Percentiles rank a stretch among this genome's conserved stretches.
Evolutionary conservation across 1,139 yeast genomes (phyloP).

Genomic region (Sugiyamaella neomexicana): DNA sequence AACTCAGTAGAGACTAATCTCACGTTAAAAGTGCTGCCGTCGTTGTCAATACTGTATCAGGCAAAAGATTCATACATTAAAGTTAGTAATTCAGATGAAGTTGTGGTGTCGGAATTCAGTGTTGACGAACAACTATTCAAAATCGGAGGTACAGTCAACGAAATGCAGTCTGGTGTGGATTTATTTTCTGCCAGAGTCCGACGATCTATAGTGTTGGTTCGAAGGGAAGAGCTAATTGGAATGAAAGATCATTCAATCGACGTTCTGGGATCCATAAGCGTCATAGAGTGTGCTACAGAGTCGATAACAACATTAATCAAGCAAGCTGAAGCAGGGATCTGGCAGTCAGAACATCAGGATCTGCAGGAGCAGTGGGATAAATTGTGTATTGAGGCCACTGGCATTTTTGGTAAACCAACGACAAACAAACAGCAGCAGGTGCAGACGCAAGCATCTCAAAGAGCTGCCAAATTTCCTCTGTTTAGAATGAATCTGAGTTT

Average conservation of each 20-base stretch:
- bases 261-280: slow-evolving; percentile 5
- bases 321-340: slow-evolving; percentile 1
- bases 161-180: slow-evolving; percentile 7
- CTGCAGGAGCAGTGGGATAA: not conserved
- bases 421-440: not conserved
- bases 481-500: slow-evolving; percentile 12
- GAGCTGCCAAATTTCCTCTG: slow-evolving; percentile 3
- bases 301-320: slow-evolving; percentile 7
- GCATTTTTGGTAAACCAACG: not conserved
- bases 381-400: not conserved
- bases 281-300: slow-evolving; percentile 2
- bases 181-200: not conserved
- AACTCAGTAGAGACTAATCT: slow-evolving; percentile 5
- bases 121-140: slow-evolving; percentile 10
- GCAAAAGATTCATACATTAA: slow-evolving; percentile 5
- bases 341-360: slow-evolving; percentile 2
- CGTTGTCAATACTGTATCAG: slow-evolving; percentile 4
- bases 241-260: slow-evolving; percentile 16
- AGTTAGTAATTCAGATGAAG: not conserved
- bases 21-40: slow-evolving; percentile 6
- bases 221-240: slow-evolving; percentile 13
- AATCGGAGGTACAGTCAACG: not conserved
- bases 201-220: not conserved
- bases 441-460: not conserved
- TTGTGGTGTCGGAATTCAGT: slow-evolving; percentile 6